These are phyloP conservation scores for Cryphonectria carpinicola DNA, from an alignment of 2,329 filamentous ascomycete genomes.

Conservation along the genomic window DNA sequence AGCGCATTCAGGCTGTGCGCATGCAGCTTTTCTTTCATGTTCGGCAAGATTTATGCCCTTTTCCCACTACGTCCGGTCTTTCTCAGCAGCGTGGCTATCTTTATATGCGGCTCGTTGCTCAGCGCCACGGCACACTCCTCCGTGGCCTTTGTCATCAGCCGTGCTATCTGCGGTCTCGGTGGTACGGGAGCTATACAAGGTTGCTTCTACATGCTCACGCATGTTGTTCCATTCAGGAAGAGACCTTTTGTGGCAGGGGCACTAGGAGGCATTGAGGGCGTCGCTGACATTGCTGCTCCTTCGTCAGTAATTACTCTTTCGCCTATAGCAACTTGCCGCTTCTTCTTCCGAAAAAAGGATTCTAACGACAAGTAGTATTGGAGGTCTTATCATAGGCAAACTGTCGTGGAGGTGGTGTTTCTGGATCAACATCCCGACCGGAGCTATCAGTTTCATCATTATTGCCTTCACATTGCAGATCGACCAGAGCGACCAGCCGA, in stretches of 20 bases:
- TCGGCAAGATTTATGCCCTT: slow-evolving; percentile 23
- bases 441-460: slow-evolving; percentile 17
- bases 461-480: slow-evolving; percentile 16
- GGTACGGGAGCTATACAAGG: slow-evolving; percentile 17
- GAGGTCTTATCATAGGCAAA: slow-evolving; percentile 22
- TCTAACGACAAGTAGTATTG: slow-evolving; percentile 10
- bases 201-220: slow-evolving; percentile 25
- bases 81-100: slow-evolving; percentile 21
- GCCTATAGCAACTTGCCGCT: no score
- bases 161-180: slow-evolving; percentile 23
- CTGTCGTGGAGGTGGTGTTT: slow-evolving; percentile 28
- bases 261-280: slow-evolving; percentile 8
- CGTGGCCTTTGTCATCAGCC: slow-evolving; percentile 15
- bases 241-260: slow-evolving; percentile 12
- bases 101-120: slow-evolving; percentile 24
- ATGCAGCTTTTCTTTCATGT: slow-evolving; percentile 29
- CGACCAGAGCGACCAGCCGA: slow-evolving; percentile 13
- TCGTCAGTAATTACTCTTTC: background rate
- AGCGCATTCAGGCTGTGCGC: slow-evolving; percentile 24
- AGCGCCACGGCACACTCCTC: slow-evolving; percentile 25
- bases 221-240: slow-evolving; percentile 24
- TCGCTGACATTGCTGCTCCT: slow-evolving; percentile 23
- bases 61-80: slow-evolving; percentile 18
- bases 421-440: slow-evolving; percentile 27
- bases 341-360: background rate